phyloP scores from a whole-genome alignment of 2,329 filamentous ascomycete genomes.

The Emericellopsis cladophorae region DNA sequence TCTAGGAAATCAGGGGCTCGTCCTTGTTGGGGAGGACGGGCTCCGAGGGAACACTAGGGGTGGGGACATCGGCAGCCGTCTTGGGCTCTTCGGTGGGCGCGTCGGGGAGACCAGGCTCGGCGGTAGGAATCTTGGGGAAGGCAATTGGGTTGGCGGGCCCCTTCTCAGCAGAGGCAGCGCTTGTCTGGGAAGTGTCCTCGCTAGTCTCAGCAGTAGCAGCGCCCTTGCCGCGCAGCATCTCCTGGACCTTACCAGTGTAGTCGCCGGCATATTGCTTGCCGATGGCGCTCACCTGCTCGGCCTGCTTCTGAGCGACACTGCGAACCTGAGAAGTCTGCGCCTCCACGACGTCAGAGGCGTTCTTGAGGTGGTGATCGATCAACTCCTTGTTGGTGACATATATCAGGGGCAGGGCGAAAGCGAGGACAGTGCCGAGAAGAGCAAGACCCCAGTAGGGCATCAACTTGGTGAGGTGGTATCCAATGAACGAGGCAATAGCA shows the following conservation, averaged over 20 bases:
- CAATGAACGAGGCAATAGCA: slow-evolving; percentile 46
- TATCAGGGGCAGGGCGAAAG: slow-evolving; percentile 50
- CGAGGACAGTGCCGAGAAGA: slow-evolving; percentile 42
- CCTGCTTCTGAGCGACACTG: slow-evolving; percentile 49
- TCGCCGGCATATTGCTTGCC: slow-evolving; percentile 58
- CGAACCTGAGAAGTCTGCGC: slow-evolving; percentile 52
- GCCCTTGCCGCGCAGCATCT: slow-evolving; percentile 40
- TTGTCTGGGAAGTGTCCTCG: slow-evolving; percentile 18
- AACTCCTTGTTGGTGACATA: slow-evolving; percentile 58
- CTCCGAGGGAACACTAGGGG: slow-evolving; percentile 8
- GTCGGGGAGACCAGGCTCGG: slow-evolving; percentile 3
- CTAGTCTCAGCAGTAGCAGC: slow-evolving; percentile 6
- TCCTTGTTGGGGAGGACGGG: slow-evolving; percentile 11
- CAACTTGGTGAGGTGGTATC: slow-evolving; percentile 57
- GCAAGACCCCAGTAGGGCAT: slow-evolving; percentile 59
- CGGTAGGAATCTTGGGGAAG: slow-evolving; percentile 18
- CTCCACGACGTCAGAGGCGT: slow-evolving; percentile 43
- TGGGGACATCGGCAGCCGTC: slow-evolving; percentile 8
- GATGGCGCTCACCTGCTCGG: slow-evolving; percentile 46
- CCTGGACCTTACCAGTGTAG: slow-evolving; percentile 55
- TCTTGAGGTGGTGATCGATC: slow-evolving; percentile 50
- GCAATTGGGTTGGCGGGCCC: slow-evolving; percentile 20
- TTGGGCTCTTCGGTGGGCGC: slow-evolving; percentile 21
- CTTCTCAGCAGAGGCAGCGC: slow-evolving; percentile 11
- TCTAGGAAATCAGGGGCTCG: slow-evolving; percentile 11